phyloP scores from a whole-genome alignment of 148 eudicot species.

The Persicaria tinctoria region DNA sequence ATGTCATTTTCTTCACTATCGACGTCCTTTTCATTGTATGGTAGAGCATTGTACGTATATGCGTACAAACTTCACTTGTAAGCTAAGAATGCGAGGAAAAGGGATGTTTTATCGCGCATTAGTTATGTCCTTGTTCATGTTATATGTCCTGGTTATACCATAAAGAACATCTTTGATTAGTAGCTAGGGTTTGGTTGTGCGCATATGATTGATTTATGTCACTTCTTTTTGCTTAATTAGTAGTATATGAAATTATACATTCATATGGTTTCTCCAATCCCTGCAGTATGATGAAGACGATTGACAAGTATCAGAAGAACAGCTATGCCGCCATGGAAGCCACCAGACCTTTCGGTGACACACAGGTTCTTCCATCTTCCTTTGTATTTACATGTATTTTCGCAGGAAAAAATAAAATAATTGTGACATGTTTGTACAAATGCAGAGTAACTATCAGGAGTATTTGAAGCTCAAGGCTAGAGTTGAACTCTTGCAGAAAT shows the following conservation, averaged over 20 bases:
- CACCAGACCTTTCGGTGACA: slow-evolving; percentile 27
- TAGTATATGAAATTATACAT: no score
- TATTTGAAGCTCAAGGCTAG: slow-evolving; percentile 63
- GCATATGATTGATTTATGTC: no score
- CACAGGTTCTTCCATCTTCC: slow-evolving; percentile 22
- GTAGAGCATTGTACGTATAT: neutral
- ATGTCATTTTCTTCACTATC: neutral
- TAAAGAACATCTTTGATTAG: neutral
- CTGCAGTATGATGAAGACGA: slow-evolving; percentile 10
- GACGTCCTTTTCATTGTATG: neutral
- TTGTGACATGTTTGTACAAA: neutral
- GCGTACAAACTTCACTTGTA: neutral
- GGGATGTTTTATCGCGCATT: neutral
- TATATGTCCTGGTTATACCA: neutral
- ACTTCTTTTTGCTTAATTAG: no score
- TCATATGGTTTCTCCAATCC: neutral
- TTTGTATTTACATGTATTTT: neutral
- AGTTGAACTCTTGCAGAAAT: slow-evolving; percentile 54
- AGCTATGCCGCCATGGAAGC: slow-evolving; percentile 53
- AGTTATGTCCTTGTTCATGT: no score
- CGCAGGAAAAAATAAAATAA: no score
- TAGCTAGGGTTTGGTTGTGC: neutral
- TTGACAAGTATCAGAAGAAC: slow-evolving; percentile 56
- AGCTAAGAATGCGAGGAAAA: neutral
- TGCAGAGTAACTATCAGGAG: slow-evolving; percentile 55